phyloP scores from a whole-genome alignment of 164 flowering plant species.

The Tetracentron sinense region DNA sequence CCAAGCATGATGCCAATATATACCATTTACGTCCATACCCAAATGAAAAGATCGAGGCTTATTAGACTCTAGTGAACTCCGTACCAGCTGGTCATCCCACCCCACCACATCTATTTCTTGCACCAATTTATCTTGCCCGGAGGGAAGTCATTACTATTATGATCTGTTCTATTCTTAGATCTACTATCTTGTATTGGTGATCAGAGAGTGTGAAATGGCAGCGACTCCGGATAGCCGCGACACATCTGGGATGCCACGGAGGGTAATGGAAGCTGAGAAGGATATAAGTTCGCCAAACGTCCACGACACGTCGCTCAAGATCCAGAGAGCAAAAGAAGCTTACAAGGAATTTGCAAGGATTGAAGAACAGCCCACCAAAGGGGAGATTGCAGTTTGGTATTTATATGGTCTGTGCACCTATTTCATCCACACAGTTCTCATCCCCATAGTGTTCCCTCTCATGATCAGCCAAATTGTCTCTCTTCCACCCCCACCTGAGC shows the following conservation, averaged over 20 bases:
- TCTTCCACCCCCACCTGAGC: conserved; percentile 12
- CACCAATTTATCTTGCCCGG: no score
- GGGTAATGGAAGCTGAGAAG: neutral
- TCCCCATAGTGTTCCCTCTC: conserved; percentile 62
- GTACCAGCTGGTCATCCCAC: neutral
- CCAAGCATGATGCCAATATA: neutral
- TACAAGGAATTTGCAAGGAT: conserved; percentile 25
- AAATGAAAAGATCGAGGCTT: neutral
- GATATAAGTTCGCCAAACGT: conserved; percentile 17
- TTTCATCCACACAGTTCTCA: conserved; percentile 42
- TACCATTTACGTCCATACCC: neutral
- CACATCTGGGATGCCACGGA: neutral
- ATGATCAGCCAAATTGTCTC: conserved; percentile 33
- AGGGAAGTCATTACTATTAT: no score
- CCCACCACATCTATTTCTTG: neutral
- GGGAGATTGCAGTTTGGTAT: conserved; percentile 47
- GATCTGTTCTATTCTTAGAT: neutral
- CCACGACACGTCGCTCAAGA: conserved; percentile 16
- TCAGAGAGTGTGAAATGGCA: neutral
- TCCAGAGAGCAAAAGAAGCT: conserved; percentile 27
- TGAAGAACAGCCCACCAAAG: conserved; percentile 35
- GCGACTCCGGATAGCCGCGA: neutral
- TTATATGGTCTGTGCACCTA: conserved; percentile 55
- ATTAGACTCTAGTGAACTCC: neutral
- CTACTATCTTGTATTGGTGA: neutral